Evolutionary conservation across 164 flowering plant species (phyloP).

Genomic region (Sedum album): DNA sequence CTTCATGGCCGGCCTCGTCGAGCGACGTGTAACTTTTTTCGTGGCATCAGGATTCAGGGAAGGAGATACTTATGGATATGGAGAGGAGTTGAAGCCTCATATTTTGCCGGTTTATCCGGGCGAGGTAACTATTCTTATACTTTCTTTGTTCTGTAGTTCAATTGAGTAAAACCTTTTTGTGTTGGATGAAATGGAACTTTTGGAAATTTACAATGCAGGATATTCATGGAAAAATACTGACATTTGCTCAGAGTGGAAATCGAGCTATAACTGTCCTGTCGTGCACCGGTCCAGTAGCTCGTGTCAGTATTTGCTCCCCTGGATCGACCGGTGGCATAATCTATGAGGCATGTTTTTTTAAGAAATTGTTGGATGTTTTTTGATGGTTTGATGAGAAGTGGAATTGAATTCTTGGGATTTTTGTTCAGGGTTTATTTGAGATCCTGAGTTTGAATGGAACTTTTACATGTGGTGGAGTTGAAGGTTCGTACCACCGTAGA

Average conservation of each 20-base stretch:
- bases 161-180: neutral
- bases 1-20: neutral
- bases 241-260: conserved; percentile 5
- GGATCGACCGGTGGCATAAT: conserved; percentile 3
- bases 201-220: neutral
- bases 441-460: conserved; percentile 19
- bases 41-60: neutral
- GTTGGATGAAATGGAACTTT: neutral
- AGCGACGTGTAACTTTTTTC: neutral
- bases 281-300: neutral
- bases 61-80: neutral
- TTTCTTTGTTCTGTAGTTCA: neutral
- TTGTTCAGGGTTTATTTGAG: conserved; percentile 21
- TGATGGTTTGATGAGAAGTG: neutral
- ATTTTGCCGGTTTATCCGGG: neutral
- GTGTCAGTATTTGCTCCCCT: neutral
- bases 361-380: neutral
- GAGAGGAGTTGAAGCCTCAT: neutral
- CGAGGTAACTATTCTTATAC: neutral
- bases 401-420: neutral
- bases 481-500: neutral
- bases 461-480: conserved; percentile 3
- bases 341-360: neutral
- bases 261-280: neutral
- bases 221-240: neutral